Conservation (phyloP, 352 stramenopile genomes). For the Phytophthora crassamura region DNA sequence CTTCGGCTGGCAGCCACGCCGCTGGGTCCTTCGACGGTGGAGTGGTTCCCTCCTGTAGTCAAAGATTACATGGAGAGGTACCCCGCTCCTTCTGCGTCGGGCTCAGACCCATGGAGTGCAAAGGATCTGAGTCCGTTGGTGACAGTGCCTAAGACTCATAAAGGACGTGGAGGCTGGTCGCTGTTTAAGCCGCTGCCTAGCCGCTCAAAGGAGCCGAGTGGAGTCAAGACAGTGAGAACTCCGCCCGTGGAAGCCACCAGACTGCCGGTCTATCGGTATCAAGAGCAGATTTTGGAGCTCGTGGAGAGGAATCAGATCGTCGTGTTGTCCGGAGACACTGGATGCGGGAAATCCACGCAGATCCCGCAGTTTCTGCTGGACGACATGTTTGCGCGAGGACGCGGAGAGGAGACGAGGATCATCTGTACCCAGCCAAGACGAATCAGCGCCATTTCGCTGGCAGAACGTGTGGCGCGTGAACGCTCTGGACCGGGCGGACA, state of each 20-base stretch:
- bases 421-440: slow-evolving; percentile 94
- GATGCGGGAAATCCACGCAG: slow-evolving; percentile 94
- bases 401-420: slow-evolving; percentile 70
- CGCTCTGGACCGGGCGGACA: slow-evolving; percentile 32
- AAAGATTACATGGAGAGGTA: slow-evolving; percentile 55
- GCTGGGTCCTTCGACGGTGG: slow-evolving; percentile 37
- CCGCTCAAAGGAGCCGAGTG: not conserved
- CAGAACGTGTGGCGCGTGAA: slow-evolving; percentile 88
- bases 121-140: slow-evolving; percentile 25
- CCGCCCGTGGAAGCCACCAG: slow-evolving; percentile 31
- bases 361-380: slow-evolving; percentile 95
- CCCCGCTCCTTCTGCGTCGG: slow-evolving; percentile 18
- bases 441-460: slow-evolving; percentile 92
- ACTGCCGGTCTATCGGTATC: slow-evolving; percentile 69
- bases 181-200: slow-evolving; percentile 54
- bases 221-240: slow-evolving; percentile 25
- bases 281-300: slow-evolving; percentile 68
- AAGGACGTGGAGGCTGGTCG: slow-evolving; percentile 20
- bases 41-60: slow-evolving; percentile 56
- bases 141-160: slow-evolving; percentile 17
- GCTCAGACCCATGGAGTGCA: slow-evolving; percentile 41
- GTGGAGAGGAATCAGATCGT: slow-evolving; percentile 87
- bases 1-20: slow-evolving; percentile 50
- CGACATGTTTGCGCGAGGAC: slow-evolving; percentile 70
- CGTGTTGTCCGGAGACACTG: slow-evolving; percentile 94